Evolutionary conservation across 2,329 filamentous ascomycete genomes (phyloP), one percentile per base, ranked within the genome.

Genomic region (Stemphylium lycopersici): DNA sequence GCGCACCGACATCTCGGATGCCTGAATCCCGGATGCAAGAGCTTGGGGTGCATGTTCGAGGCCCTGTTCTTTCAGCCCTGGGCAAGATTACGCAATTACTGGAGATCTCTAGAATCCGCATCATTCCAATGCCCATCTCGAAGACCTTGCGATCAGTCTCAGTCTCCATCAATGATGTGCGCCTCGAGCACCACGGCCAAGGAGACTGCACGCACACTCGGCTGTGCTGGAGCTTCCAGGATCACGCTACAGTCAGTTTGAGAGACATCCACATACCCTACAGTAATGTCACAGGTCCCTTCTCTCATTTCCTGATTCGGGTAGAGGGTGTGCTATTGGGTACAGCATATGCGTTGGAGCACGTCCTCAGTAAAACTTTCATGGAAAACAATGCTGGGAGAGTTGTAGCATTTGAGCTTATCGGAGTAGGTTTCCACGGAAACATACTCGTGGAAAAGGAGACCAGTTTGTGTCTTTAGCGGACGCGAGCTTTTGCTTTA

Each of bases 201-300:
- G 61, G 55, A 5, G 62, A 69, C 2, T 54, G 26, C 7, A 39
- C 33, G 40, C 67, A 73, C 38, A 36, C 47, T n/a, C 62, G 72
- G 12, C 43, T 76, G 11, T 61, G 46, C 32, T 76, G 71, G 72
- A 46, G 38, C 12, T 68, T 49, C 26, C 31, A 26, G 13, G 41
- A 38, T 16, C 16, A 37, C 15, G 39, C 22, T 10, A 16, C 38
- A 4, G 15, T 7, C 18, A 20, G 36, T 8, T 31, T 4, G 2
- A 46, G 11, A 20, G 10, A 43, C 1, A 4, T 38, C 3, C 59
- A 53, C 1, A 34, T 72, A 7, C 72, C 72, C 2, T 68, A 62
- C 43, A 77, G 74, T 32, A n/a, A 52, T 0, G 39, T 69, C 2
- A 77, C 73, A 3, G 75, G 75, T 0, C 61, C 72, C 1, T 74